Conservation (phyloP, 441 rosid species). For the Theobroma grandiflorum region DNA sequence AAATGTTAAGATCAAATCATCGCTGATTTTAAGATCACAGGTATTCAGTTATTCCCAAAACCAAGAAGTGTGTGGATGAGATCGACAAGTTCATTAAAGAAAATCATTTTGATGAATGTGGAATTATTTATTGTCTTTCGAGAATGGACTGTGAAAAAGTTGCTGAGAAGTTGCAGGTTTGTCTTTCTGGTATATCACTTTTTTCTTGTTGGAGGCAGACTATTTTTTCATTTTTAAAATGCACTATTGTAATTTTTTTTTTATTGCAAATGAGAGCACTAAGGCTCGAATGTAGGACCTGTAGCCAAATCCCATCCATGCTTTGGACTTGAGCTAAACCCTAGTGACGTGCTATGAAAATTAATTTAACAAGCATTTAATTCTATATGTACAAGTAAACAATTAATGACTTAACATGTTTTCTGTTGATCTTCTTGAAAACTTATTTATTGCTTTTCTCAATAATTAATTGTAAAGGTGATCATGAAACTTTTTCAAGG, state of each 20-base stretch:
- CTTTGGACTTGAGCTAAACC: constrained; percentile 1
- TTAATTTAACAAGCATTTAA: constrained; percentile 11
- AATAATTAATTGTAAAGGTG: not conserved
- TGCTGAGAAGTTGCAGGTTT: constrained; percentile 85
- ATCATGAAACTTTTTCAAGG: not conserved
- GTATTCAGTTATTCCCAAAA: constrained; percentile 86
- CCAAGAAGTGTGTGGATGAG: constrained; percentile 90
- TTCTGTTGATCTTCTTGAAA: constrained; percentile 19
- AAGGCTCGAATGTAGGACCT: not conserved
- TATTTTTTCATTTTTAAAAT: not conserved
- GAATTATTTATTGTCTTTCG: constrained; percentile 96
- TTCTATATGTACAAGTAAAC: not conserved
- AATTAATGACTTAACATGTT: not conserved
- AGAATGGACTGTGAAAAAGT: constrained; percentile 98
- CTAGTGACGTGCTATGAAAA: not conserved
- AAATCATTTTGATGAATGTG: constrained; percentile 93
- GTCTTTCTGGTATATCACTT: constrained; percentile 31
- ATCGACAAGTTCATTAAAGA: constrained; percentile 87
- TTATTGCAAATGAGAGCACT: not conserved
- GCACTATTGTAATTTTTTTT: not conserved
- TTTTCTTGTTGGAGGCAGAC: not conserved
- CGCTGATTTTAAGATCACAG: constrained; percentile 55
- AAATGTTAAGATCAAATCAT: constrained; percentile 29
- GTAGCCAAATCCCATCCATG: not conserved
- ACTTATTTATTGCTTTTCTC: not conserved